Percentiles rank a stretch among this genome's conserved stretches.
These are phyloP conservation scores for Penicillium sp. DNA, from an alignment of 2,329 filamentous ascomycete species.

Conservation along the genomic window DNA sequence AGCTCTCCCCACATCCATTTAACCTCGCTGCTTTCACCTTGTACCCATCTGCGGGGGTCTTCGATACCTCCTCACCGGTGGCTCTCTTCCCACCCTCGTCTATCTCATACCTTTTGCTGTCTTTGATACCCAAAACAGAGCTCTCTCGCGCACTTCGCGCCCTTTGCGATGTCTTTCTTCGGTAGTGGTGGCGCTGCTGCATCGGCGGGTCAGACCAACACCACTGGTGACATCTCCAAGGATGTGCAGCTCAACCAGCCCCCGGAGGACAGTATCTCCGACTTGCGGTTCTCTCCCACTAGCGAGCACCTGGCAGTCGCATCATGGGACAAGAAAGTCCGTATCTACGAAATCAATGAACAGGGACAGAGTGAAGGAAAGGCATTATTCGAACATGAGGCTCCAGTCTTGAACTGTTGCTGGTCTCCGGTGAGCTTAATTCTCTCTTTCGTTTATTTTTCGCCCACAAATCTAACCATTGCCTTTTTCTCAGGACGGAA, in stretches of 20 bases:
- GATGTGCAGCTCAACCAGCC: conserved; percentile 75
- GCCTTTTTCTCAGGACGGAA: conserved; percentile 65
- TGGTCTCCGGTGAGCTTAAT: conserved; percentile 71
- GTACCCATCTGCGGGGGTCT: background rate
- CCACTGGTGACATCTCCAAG: conserved; percentile 83
- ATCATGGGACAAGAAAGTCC: conserved; percentile 97
- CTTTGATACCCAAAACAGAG: conserved; percentile 9
- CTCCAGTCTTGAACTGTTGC: conserved; percentile 75
- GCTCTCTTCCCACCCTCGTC: background rate
- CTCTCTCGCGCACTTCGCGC: conserved; percentile 11
- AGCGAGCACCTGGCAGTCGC: conserved; percentile 80
- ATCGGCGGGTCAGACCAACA: conserved; percentile 55
- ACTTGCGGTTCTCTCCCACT: conserved; percentile 73
- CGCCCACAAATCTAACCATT: conserved; percentile 8
- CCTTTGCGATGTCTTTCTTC: conserved; percentile 48
- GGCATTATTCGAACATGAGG: conserved; percentile 79
- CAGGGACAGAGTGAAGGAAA: conserved; percentile 78
- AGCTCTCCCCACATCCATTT: conserved; percentile 5
- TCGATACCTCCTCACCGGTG: background rate
- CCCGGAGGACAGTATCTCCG: conserved; percentile 85
- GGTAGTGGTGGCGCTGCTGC: conserved; percentile 50
- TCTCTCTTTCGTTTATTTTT: conserved; percentile 1
- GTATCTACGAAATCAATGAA: conserved; percentile 84
- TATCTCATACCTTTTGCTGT: background rate
- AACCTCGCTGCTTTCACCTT: conserved; percentile 2